These are phyloP conservation scores for Barnettozyma vustinii DNA, from an alignment of 805 yeast genomes.

Conservation along the genomic window DNA sequence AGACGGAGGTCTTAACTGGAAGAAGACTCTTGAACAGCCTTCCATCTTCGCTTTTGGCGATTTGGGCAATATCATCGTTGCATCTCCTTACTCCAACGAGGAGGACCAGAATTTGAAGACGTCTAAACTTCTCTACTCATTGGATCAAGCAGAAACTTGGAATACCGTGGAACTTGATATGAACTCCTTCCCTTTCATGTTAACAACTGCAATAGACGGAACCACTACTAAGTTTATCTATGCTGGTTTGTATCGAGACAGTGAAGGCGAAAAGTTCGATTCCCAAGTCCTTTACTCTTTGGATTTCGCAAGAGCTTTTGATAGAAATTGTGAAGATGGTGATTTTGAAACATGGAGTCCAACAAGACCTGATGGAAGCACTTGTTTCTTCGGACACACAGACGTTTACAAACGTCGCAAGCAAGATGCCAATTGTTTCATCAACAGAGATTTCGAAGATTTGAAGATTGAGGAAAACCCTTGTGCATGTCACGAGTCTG, in stretches of 20 bases:
- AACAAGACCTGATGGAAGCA: conserved; percentile 36
- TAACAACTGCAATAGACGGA: conserved; percentile 66
- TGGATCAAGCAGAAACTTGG: conserved; percentile 76
- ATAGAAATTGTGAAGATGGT: conserved; percentile 30
- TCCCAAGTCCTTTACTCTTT: conserved; percentile 29
- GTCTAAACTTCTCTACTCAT: conserved; percentile 45
- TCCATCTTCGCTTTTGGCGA: conserved; percentile 63
- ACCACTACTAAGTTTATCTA: conserved; percentile 59
- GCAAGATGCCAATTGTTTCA: conserved; percentile 54
- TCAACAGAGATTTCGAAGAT: conserved; percentile 34
- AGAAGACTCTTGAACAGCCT: conserved; percentile 44
- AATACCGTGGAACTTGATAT: conserved; percentile 39
- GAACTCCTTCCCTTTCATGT: conserved; percentile 34
- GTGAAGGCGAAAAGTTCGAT: conserved; percentile 2
- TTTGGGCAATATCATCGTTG: conserved; percentile 67
- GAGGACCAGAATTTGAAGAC: conserved; percentile 29
- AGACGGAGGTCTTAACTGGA: conserved; percentile 81
- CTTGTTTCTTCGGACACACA: conserved; percentile 66
- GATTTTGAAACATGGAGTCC: conserved; percentile 62
- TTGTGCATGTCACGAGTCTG: conserved; percentile 59
- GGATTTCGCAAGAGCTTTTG: conserved; percentile 58
- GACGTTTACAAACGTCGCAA: conserved; percentile 65
- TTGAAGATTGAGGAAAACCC: conserved; percentile 41
- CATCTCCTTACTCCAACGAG: conserved; percentile 30
- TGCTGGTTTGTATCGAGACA: conserved; percentile 32